Percentiles rank a stretch among this genome's conserved stretches.
These are phyloP conservation scores for Amesomyces nigricolor DNA, from an alignment of 2,329 filamentous ascomycete species.

Conservation along the genomic window DNA sequence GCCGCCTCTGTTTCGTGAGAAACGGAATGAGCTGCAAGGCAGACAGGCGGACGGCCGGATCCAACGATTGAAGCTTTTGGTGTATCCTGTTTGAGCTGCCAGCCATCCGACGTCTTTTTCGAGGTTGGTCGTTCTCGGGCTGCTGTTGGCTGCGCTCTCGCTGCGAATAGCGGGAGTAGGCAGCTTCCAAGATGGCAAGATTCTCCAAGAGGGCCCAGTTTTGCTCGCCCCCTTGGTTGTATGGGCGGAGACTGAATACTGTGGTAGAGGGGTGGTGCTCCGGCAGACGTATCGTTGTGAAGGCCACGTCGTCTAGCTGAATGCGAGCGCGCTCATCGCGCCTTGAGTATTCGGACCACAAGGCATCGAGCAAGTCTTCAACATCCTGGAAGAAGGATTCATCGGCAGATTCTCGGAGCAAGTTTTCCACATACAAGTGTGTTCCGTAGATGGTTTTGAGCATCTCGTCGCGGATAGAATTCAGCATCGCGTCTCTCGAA, in stretches of 20 bases:
- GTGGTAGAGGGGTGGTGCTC: conserved; percentile 42
- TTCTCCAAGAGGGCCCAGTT: conserved; percentile 56
- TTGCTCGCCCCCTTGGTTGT: conserved; percentile 51
- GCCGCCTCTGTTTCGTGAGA: conserved; percentile 42
- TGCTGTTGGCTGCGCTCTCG: conserved; percentile 22
- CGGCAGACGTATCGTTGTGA: conserved; percentile 42
- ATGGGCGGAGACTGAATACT: conserved; percentile 49
- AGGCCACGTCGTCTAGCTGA: conserved; percentile 70
- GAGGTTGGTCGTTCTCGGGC: conserved; percentile 40
- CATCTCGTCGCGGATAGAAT: conserved; percentile 68
- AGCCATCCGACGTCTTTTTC: conserved; percentile 46
- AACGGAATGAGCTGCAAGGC: conserved; percentile 56
- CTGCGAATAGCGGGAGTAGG: conserved; percentile 34
- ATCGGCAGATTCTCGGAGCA: conserved; percentile 42
- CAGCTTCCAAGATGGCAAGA: conserved; percentile 51
- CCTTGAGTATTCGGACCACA: conserved; percentile 74
- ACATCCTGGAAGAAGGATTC: conserved; percentile 43
- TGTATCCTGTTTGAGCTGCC: conserved; percentile 42
- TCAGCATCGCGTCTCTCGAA: conserved; percentile 55
- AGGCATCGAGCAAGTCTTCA: conserved; percentile 59
- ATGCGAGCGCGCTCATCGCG: conserved; percentile 66
- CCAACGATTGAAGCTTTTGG: conserved; percentile 42
- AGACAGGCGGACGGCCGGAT: conserved; percentile 42
- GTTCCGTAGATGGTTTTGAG: conserved; percentile 65
- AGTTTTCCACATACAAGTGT: conserved; percentile 55